Base-by-base conservation (phyloP, 768 basidiomycete genomes). In the Lactarius indigo region DNA sequence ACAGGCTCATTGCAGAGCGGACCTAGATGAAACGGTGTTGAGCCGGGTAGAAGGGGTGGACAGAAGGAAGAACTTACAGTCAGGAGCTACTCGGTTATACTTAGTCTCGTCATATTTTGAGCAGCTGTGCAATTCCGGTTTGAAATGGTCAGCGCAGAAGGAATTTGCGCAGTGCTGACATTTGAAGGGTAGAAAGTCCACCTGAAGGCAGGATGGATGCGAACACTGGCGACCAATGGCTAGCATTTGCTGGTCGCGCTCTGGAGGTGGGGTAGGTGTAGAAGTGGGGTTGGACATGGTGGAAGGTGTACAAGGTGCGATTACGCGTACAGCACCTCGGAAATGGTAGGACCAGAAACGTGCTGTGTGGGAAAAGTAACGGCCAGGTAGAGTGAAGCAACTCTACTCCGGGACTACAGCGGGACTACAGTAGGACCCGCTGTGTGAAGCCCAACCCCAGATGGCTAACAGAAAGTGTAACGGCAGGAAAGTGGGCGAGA, bases 161-260 rank as follows among this genome's bases (percentile, higher is more conserved):
- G 81, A 79, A 18, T 81, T 75, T 17, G 81, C 73, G 75, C 92
- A 95, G 72, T 92, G 90, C 59, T 90, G 87, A 75, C 92, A 95
- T 76, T 88, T 90, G 82, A 94, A 90, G 0, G 92, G 92, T 13
- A 94, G 79, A 70, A 93, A 94, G 79, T 94, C 92, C 73, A 93
- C 83, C 68, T 90, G 82, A 33, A 81, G 76, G 77, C 92, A 94
- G 1, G 84, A 76, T 0, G 83, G 74, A 59, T 85, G 80, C 17
- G 88, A 85, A 76, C 92, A 94, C 72, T 91, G 88, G 64, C 84
- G 82, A 8, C 91, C 90, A 69, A 94, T 75, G 47, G 79, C 76
- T 65, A 94, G 83, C 12, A 94, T 78, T 23, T 87, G 81, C n/a
- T 77, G 70, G 63, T 88, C 83, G 63, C 76, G 82, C 59, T 82